phyloP scores from a whole-genome alignment of 1,139 yeast species.

The Diutina neorugosa region DNA sequence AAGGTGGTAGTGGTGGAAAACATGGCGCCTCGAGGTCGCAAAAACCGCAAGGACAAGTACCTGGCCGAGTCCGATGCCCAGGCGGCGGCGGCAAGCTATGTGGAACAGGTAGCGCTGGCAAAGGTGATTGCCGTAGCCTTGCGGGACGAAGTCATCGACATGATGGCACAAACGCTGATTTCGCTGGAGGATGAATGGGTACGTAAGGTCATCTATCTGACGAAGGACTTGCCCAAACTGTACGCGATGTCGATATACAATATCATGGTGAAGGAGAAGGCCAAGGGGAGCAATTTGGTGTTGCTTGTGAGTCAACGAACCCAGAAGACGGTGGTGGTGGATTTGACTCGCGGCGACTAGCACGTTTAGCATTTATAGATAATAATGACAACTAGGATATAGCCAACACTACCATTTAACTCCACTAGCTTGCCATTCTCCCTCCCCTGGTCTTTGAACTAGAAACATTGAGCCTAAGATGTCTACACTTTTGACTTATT shows the following conservation, averaged over 20 bases:
- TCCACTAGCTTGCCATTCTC: too few species aligned
- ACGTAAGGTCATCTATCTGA: slow-evolving; percentile 60
- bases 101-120: slow-evolving; percentile 45
- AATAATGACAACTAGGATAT: neutral
- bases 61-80: slow-evolving; percentile 64
- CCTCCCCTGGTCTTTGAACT: too few species aligned
- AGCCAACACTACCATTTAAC: too few species aligned
- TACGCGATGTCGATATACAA: slow-evolving; percentile 64
- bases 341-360: slow-evolving; percentile 21
- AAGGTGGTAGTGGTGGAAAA: slow-evolving; percentile 53
- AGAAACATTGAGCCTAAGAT: too few species aligned
- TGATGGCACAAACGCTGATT: slow-evolving; percentile 68
- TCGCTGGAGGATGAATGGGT: slow-evolving; percentile 70
- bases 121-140: slow-evolving; percentile 71
- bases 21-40: slow-evolving; percentile 60
- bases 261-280: slow-evolving; percentile 58
- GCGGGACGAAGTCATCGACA: slow-evolving; percentile 73
- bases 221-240: slow-evolving; percentile 53
- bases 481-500: too few species aligned
- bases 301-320: slow-evolving; percentile 64
- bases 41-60: slow-evolving; percentile 61
- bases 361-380: neutral
- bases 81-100: slow-evolving; percentile 42
- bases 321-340: slow-evolving; percentile 54
- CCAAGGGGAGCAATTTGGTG: slow-evolving; percentile 64